A percentile compares a stretch with the other conserved stretches of the same genome.
Conservation (phyloP, 176 grass and related monocot genomes). For the Poa annua region DNA sequence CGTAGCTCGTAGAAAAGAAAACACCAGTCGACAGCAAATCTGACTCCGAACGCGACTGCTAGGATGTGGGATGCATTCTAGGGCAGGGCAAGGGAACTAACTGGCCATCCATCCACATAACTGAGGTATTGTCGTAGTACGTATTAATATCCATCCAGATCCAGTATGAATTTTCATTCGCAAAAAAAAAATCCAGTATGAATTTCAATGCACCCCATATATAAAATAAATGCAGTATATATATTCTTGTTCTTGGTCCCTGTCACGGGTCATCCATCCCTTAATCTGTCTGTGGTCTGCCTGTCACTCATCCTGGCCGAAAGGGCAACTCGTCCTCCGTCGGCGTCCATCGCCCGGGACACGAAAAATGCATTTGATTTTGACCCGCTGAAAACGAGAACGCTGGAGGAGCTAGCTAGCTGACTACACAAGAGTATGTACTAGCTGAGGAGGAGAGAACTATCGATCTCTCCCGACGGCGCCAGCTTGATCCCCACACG, state of each 20-base stretch:
- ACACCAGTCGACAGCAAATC: not conserved
- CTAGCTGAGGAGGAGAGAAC: too few species aligned
- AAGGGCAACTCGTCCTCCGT: slow-evolving; percentile 40
- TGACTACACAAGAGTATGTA: too few species aligned
- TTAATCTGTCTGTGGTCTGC: not conserved
- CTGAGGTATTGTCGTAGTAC: not conserved
- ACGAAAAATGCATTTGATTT: not conserved
- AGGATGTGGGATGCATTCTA: not conserved
- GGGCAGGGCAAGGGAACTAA: slow-evolving; percentile 26
- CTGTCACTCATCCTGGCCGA: slow-evolving; percentile 41
- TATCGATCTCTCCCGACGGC: not conserved
- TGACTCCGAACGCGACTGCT: not conserved
- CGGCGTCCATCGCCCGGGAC: not conserved
- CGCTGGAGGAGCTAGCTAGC: not conserved
- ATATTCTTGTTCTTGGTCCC: slow-evolving; percentile 5
- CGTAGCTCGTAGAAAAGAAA: too few species aligned
- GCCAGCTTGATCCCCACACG: not conserved
- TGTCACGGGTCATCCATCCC: slow-evolving; percentile 20
- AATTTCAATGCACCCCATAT: not conserved
- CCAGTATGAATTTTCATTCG: not conserved
- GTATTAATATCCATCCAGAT: not conserved
- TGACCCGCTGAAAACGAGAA: slow-evolving; percentile 20
- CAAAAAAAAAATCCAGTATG: not conserved
- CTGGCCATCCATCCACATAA: not conserved
- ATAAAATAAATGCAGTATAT: too few species aligned